Conservation (phyloP, 129 eudicot genomes). For the Chrysanthemum seticuspe region DNA sequence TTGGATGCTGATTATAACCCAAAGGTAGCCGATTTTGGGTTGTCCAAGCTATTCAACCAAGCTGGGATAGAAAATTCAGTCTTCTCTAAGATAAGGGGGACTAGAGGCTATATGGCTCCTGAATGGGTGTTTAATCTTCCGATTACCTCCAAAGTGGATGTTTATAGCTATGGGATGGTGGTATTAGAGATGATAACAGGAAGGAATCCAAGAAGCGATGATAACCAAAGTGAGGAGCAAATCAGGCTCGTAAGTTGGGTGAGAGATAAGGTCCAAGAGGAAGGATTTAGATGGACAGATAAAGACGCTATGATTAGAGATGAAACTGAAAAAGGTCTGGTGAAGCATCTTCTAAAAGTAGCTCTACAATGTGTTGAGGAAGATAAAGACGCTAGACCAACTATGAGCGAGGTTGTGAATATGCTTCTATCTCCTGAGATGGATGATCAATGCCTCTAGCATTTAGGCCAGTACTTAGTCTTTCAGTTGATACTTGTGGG, state of each 20-base stretch:
- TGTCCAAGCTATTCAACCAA: constrained; percentile 35
- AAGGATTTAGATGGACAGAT: neutral
- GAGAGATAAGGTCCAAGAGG: constrained; percentile 20
- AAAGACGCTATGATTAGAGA: constrained; percentile 16
- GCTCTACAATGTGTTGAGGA: constrained; percentile 27
- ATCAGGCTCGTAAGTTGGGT: constrained; percentile 27
- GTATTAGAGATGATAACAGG: constrained; percentile 42
- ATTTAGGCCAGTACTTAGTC: neutral
- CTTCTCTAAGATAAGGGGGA: constrained; percentile 37
- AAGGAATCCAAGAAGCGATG: constrained; percentile 13
- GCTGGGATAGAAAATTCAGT: constrained; percentile 4
- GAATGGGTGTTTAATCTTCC: constrained; percentile 36
- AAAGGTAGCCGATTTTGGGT: constrained; percentile 43
- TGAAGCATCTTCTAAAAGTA: constrained; percentile 19
- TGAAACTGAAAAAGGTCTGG: constrained; percentile 9
- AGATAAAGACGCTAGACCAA: constrained; percentile 31
- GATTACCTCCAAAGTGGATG: constrained; percentile 49
- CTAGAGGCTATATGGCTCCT: constrained; percentile 46
- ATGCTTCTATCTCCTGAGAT: constrained; percentile 25
- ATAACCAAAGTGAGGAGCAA: neutral
- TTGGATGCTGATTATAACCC: constrained; percentile 40
- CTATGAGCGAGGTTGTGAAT: constrained; percentile 41
- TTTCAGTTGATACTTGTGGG: neutral
- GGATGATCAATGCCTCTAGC: neutral
- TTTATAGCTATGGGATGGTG: constrained; percentile 48